Evolutionary conservation across 2,329 filamentous ascomycete genomes (phyloP), one percentile per base, ranked within the genome.

Genomic region (Curvularia sp.): DNA sequence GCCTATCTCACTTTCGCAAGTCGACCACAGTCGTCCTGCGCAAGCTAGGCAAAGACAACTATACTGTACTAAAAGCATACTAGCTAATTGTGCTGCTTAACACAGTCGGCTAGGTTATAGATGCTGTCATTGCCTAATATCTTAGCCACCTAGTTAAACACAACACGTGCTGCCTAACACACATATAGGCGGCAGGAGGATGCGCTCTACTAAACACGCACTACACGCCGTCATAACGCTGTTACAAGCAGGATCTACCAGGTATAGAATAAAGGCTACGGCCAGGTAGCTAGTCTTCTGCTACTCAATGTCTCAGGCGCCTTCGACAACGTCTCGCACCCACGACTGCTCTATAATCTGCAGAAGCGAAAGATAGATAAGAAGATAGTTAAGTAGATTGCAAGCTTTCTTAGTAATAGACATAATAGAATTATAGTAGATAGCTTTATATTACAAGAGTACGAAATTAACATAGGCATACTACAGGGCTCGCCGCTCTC

Each of bases 291-390:
- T n/a, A 73, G 65, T 23, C 58, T 77, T n/a, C 67, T 75, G 2
- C 49, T 69, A 3, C 65, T 77, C 1, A 66, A 77, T 59, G 59
- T 76, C 21, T 70, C 66, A 2, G 64, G 68, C 19, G 74, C 70
- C 13, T 77, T 74, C 53, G 60, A 72, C 42, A 68, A 68, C 45
- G 64, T 74, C 3, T 69, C 56, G 15, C 57, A 71, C 53, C 15
- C 7, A 52, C 62, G 63, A 25, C 60, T 73, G 18, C 60, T 72
- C 7, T 59, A 73, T 36, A 68, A 69, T 21, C 55, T 72, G 8
- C 50, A 47, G 32, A 60, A 61, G 25, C 55, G 59, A 54, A 41
- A 48, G 53, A 45, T 62, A 57, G 59, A 68, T 13, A 21, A 61
- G 39, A 61, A 51, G 51, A 63, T 36, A 48, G 52, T 68, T 15